A percentile compares a stretch with the other conserved stretches of the same genome.
These are phyloP conservation scores for Rhizopogon sp. DNA, from an alignment of 768 basidiomycete genomes.

Conservation along the genomic window DNA sequence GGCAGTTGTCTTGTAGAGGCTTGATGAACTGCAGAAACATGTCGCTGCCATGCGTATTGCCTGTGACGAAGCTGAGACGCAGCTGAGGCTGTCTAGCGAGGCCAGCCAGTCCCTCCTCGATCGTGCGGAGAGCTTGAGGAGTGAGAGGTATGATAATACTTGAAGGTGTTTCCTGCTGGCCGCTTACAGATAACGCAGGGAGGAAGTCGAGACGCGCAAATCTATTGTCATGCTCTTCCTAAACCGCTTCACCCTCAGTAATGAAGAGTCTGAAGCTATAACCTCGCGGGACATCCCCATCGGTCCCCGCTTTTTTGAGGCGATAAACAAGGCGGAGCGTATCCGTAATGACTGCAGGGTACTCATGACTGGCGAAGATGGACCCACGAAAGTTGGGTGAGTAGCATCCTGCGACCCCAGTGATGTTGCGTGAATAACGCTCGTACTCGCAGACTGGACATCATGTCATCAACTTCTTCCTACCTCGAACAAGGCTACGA, in stretches of 20 bases:
- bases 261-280: conserved; percentile 68
- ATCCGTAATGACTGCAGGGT: conserved; percentile 85
- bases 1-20: conserved; percentile 50
- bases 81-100: conserved; percentile 68
- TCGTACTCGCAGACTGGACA: conserved; percentile 62
- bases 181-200: conserved; percentile 33
- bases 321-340: conserved; percentile 80
- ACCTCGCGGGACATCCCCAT: conserved; percentile 77
- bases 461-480: conserved; percentile 77
- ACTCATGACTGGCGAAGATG: conserved; percentile 81
- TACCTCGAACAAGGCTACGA: conserved; percentile 87
- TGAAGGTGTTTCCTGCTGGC: not conserved
- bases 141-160: conserved; percentile 53
- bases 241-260: conserved; percentile 75
- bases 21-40: conserved; percentile 73
- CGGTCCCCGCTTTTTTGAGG: conserved; percentile 69
- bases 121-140: conserved; percentile 69
- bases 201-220: conserved; percentile 64
- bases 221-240: conserved; percentile 79
- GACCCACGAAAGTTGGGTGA: conserved; percentile 73
- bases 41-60: conserved; percentile 73
- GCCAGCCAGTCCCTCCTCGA: conserved; percentile 78
- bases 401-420: conserved; percentile 7
- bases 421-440: not conserved
- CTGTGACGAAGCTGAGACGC: conserved; percentile 80